Conservation (phyloP, 2,329 filamentous ascomycete genomes). For the Penicillium sp. region DNA sequence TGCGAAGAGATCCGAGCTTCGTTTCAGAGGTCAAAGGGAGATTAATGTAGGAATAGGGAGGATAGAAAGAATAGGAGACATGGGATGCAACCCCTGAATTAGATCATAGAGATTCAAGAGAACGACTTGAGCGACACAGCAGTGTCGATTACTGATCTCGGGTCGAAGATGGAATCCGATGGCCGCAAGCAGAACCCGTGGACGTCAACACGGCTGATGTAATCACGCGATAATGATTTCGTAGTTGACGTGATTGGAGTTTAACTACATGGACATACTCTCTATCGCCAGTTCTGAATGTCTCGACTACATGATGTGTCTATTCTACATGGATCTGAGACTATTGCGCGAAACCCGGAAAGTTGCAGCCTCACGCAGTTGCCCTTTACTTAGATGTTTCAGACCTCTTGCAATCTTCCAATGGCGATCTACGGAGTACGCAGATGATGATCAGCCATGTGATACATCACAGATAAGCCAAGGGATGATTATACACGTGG, state of each 20-base stretch:
- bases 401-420: no score
- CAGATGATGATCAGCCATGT: no score
- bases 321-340: no score
- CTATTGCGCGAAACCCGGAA: no score
- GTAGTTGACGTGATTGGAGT: neutral
- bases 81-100: neutral
- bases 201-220: conserved; percentile 25
- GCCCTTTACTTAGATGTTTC: no score
- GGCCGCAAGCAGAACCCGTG: conserved; percentile 24
- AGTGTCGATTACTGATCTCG: conserved; percentile 3
- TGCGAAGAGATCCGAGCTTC: conserved; percentile 34
- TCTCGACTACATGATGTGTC: no score
- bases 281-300: no score
- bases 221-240: conserved; percentile 16
- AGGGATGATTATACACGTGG: no score
- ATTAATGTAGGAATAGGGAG: conserved; percentile 8
- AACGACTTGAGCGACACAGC: neutral
- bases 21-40: conserved; percentile 34
- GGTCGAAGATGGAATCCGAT: conserved; percentile 22
- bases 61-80: conserved; percentile 9
- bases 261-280: no score
- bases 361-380: no score
- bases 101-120: conserved; percentile 1
- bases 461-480: no score
- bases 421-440: no score